These are phyloP conservation scores for Tricholoma hemisulphureum DNA, from an alignment of 768 basidiomycete genomes.

Conservation along the genomic window DNA sequence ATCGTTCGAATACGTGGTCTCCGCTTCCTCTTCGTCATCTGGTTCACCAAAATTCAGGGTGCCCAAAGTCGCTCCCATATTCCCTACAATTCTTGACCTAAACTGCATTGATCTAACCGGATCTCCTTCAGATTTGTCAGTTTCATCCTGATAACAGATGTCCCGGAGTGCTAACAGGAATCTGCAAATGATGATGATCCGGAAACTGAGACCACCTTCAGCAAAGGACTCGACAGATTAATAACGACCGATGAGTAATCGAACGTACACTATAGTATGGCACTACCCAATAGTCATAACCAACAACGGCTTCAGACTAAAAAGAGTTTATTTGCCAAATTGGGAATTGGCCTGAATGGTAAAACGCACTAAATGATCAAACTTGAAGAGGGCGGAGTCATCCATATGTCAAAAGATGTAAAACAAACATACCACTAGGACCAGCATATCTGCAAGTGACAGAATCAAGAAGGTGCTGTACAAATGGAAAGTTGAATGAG, in stretches of 20 bases:
- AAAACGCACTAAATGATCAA: constrained; percentile 6
- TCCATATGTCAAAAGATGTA: not conserved
- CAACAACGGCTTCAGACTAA: constrained; percentile 28
- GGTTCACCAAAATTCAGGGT: constrained; percentile 9
- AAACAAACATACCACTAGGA: constrained; percentile 24
- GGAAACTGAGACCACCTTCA: constrained; percentile 20
- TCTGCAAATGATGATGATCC: constrained; percentile 34
- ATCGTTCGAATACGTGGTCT: constrained; percentile 20
- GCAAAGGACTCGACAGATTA: not conserved
- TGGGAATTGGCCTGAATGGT: too few species aligned
- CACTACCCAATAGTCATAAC: constrained; percentile 35
- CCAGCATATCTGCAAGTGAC: constrained; percentile 33
- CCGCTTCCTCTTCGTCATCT: constrained; percentile 14
- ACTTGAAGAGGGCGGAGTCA: not conserved
- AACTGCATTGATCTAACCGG: constrained; percentile 19
- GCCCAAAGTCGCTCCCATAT: constrained; percentile 27
- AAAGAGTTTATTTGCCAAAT: too few species aligned
- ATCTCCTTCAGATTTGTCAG: constrained; percentile 3
- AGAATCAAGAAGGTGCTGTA: constrained; percentile 25
- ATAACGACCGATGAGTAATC: not conserved
- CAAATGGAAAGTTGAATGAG: not conserved
- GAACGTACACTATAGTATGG: constrained; percentile 32
- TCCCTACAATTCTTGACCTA: constrained; percentile 25
- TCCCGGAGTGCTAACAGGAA: constrained; percentile 29
- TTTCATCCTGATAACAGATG: constrained; percentile 23